Conservation (phyloP, 2,329 filamentous ascomycete genomes). For the Xylariaceae sp. region DNA sequence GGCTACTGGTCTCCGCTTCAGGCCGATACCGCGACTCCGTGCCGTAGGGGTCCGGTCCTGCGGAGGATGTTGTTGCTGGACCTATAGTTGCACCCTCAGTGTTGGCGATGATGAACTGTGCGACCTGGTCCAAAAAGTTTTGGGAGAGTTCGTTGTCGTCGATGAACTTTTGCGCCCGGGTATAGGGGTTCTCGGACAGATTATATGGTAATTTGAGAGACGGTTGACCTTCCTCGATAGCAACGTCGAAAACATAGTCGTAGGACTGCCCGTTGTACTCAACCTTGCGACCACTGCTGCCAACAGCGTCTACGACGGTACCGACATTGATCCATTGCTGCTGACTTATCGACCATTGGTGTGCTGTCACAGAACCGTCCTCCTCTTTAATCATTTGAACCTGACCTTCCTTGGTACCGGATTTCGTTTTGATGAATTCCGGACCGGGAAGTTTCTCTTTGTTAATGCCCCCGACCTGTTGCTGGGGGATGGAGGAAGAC, state of each 20-base stretch:
- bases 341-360: conserved; percentile 80
- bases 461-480: conserved; percentile 83
- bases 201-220: conserved; percentile 95
- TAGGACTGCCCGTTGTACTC: conserved; percentile 85
- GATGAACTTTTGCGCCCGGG: conserved; percentile 89
- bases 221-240: conserved; percentile 93
- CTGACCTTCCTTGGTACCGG: conserved; percentile 94
- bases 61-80: conserved; percentile 54
- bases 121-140: conserved; percentile 87
- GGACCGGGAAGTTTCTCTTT: conserved; percentile 90
- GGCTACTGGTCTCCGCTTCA: conserved; percentile 60
- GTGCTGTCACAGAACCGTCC: conserved; percentile 82
- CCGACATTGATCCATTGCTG: conserved; percentile 86
- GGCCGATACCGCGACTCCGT: conserved; percentile 80
- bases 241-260: conserved; percentile 95
- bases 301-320: conserved; percentile 90
- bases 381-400: conserved; percentile 87
- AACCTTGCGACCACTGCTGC: conserved; percentile 79
- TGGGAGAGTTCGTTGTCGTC: conserved; percentile 86
- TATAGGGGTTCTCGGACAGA: conserved; percentile 88
- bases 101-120: conserved; percentile 89
- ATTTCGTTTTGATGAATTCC: conserved; percentile 80
- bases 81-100: conserved; percentile 87
- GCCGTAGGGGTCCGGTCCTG: conserved; percentile 75
- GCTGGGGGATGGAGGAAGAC: conserved; percentile 83